These are phyloP conservation scores for Pestalotiopsis sp. DNA, from an alignment of 2,329 filamentous ascomycete genomes.

Conservation along the genomic window DNA sequence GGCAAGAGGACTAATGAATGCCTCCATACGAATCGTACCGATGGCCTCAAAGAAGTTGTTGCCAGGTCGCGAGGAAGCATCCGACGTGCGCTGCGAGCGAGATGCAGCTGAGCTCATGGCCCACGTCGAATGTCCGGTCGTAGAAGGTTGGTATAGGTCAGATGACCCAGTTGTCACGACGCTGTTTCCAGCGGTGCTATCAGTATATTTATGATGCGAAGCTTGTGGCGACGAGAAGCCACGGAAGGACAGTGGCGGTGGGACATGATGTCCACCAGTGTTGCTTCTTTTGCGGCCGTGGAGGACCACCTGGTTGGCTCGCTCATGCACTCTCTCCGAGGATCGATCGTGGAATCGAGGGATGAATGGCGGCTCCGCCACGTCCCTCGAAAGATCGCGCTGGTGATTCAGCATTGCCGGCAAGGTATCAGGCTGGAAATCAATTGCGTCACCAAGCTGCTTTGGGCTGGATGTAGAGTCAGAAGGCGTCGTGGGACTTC, in stretches of 20 bases:
- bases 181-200: conserved; percentile 61
- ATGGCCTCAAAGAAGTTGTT: conserved; percentile 82
- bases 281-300: conserved; percentile 90
- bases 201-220: conserved; percentile 49
- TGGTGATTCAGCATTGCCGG: conserved; percentile 40
- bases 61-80: conserved; percentile 52
- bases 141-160: conserved; percentile 58
- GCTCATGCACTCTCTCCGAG: conserved; percentile 40
- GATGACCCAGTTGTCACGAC: conserved; percentile 61
- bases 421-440: conserved; percentile 37
- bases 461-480: conserved; percentile 35
- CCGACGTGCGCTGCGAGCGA: conserved; percentile 42
- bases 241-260: conserved; percentile 73
- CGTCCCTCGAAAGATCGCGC: conserved; percentile 56
- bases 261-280: conserved; percentile 71
- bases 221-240: conserved; percentile 68
- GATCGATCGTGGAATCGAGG: conserved; percentile 68
- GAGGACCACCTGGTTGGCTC: conserved; percentile 46
- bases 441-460: conserved; percentile 36
- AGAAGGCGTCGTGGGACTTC: conserved; percentile 43
- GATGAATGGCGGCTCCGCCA: conserved; percentile 73
- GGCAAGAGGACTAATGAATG: conserved; percentile 76
- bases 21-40: conserved; percentile 94
- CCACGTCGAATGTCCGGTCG: conserved; percentile 43
- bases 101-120: conserved; percentile 43